Evolutionary conservation across 2,329 filamentous ascomycete species (phyloP).

Genomic region (Ascomycota sp.): DNA sequence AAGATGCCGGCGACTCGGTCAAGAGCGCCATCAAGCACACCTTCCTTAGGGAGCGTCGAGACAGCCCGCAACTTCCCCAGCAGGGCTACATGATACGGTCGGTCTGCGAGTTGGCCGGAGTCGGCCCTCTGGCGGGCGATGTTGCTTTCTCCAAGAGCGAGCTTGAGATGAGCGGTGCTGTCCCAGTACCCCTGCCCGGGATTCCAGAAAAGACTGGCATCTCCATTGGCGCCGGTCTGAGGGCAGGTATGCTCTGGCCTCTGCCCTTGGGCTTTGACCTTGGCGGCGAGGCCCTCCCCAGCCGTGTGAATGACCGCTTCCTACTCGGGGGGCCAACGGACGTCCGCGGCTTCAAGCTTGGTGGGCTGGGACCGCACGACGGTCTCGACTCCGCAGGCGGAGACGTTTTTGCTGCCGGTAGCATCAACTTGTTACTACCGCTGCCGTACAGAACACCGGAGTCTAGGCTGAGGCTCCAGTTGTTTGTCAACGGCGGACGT

Average conservation of each 20-base stretch:
- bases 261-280: slow-evolving; percentile 42
- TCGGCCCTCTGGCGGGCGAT: slow-evolving; percentile 66
- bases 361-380: slow-evolving; percentile 75
- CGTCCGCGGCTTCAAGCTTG: slow-evolving; percentile 80
- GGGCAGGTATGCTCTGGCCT: slow-evolving; percentile 68
- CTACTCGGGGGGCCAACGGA: slow-evolving; percentile 86
- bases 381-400: slow-evolving; percentile 73
- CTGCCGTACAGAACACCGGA: slow-evolving; percentile 65
- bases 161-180: slow-evolving; percentile 55
- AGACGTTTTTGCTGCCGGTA: slow-evolving; percentile 78
- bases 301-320: slow-evolving; percentile 84
- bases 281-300: slow-evolving; percentile 36
- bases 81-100: slow-evolving; percentile 65
- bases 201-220: slow-evolving; percentile 52
- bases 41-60: slow-evolving; percentile 60
- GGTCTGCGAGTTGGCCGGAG: slow-evolving; percentile 66
- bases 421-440: slow-evolving; percentile 68
- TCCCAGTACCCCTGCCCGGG: slow-evolving; percentile 53
- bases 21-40: slow-evolving; percentile 75
- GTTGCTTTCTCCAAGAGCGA: slow-evolving; percentile 92
- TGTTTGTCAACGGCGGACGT: slow-evolving; percentile 80
- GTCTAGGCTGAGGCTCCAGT: slow-evolving; percentile 67
- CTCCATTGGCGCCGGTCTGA: slow-evolving; percentile 63
- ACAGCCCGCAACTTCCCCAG: slow-evolving; percentile 69
- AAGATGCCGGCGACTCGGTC: slow-evolving; percentile 74